Conservation (phyloP, 352 stramenopile species). For the Phytophthora sansomeana region DNA sequence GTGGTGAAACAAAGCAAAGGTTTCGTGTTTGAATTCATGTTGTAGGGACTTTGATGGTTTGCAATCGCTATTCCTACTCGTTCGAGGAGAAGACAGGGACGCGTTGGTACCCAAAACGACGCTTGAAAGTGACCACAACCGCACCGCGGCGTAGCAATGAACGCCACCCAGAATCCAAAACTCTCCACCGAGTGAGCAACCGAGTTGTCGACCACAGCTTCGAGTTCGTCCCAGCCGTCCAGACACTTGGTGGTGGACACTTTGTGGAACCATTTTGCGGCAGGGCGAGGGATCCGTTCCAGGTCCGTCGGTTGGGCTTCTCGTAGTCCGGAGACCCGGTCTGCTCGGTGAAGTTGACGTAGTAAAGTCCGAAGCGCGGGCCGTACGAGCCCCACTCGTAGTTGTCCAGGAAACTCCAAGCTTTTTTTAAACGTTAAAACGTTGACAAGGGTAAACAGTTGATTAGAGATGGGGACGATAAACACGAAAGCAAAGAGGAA, state of each 20-base stretch:
- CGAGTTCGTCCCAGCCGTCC: conserved; percentile 17
- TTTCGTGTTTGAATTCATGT: not conserved
- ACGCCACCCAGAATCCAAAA: conserved; percentile 15
- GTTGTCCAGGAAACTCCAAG: too few species aligned
- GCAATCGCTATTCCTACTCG: not conserved
- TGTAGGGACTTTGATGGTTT: too few species aligned
- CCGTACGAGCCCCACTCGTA: too few species aligned
- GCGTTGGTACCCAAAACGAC: conserved; percentile 22
- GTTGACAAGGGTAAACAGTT: too few species aligned
- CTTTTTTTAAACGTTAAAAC: too few species aligned
- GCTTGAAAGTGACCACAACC: conserved; percentile 23
- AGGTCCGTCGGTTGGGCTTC: conserved; percentile 25
- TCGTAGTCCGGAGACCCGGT: conserved; percentile 12
- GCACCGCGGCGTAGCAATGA: conserved; percentile 14
- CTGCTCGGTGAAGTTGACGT: conserved; percentile 36
- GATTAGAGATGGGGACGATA: too few species aligned
- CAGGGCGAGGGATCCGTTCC: conserved; percentile 42
- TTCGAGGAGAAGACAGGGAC: conserved; percentile 4
- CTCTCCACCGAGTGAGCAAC: conserved; percentile 10
- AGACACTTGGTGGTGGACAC: conserved; percentile 17
- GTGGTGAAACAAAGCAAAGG: too few species aligned
- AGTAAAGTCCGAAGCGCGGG: conserved; percentile 42
- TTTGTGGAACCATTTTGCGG: conserved; percentile 41
- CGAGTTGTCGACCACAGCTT: not conserved
- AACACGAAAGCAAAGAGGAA: too few species aligned